Conservation (phyloP, 148 eudicot genomes). For the Diospyros lotus region DNA sequence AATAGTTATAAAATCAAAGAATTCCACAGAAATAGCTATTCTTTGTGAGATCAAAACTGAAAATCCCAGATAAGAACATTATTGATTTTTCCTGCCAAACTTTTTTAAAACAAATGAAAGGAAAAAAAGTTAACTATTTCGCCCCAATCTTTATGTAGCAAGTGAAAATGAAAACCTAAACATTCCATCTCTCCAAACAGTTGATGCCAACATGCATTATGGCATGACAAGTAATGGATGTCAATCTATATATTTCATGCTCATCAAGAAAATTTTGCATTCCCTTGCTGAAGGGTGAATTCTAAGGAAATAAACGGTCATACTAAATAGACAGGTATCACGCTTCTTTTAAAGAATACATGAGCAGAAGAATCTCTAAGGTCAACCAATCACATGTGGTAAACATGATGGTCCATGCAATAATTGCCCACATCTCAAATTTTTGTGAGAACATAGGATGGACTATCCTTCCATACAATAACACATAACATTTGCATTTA, state of each 20-base stretch:
- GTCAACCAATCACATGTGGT: too few species aligned
- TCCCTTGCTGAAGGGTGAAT: background rate
- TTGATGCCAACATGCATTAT: background rate
- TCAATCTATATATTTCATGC: background rate
- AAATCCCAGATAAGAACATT: background rate
- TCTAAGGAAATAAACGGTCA: background rate
- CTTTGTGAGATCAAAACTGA: background rate
- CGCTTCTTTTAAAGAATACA: background rate
- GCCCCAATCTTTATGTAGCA: background rate
- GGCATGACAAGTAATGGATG: background rate
- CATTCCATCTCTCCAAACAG: background rate
- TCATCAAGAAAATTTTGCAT: conserved; percentile 5
- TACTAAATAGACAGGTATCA: too few species aligned
- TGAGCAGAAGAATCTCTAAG: too few species aligned
- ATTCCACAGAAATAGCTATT: conserved; percentile 2
- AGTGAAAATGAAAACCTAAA: background rate
- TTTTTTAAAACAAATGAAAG: background rate
- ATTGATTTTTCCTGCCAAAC: background rate
- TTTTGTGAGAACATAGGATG: too few species aligned
- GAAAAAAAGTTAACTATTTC: background rate
- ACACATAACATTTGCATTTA: background rate
- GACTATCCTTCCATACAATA: background rate
- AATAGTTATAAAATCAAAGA: background rate
- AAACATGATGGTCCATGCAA: too few species aligned
- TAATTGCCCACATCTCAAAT: too few species aligned